These are phyloP conservation scores for Boletellus sp. DNA, from an alignment of 1,284 basidiomycete genomes.

Conservation along the genomic window DNA sequence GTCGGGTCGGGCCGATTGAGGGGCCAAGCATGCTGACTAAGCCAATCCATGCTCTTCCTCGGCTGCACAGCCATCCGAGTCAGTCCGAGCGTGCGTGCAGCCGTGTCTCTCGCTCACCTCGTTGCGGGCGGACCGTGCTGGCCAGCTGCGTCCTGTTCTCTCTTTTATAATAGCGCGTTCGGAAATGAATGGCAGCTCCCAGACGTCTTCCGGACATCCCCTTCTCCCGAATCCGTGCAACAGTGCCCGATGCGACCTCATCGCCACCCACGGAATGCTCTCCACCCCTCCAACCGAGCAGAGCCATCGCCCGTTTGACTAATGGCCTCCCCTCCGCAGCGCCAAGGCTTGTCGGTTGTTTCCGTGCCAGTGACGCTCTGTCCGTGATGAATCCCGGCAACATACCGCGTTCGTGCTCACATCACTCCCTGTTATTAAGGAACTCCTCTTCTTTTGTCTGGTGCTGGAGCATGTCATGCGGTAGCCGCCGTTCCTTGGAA, in stretches of 20 bases:
- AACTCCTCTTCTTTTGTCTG: slow-evolving; percentile 27
- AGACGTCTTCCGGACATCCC: slow-evolving; percentile 28
- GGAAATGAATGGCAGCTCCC: slow-evolving; percentile 35
- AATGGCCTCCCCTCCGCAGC: slow-evolving; percentile 27
- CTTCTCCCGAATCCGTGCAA: slow-evolving; percentile 32
- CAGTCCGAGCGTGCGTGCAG: slow-evolving; percentile 7
- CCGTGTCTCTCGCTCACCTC: no score
- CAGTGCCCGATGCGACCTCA: slow-evolving; percentile 26
- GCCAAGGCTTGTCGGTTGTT: slow-evolving; percentile 22
- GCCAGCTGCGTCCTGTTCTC: not conserved
- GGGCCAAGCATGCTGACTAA: slow-evolving; percentile 33
- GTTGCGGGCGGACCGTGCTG: no score
- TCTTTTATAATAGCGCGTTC: slow-evolving; percentile 20
- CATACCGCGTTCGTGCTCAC: slow-evolving; percentile 24
- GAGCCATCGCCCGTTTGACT: slow-evolving; percentile 33
- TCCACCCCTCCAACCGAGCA: slow-evolving; percentile 21
- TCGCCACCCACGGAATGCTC: slow-evolving; percentile 26
- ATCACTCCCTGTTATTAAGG: slow-evolving; percentile 30
- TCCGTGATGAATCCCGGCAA: slow-evolving; percentile 24
- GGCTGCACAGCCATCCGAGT: slow-evolving; percentile 26
- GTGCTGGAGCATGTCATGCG: slow-evolving; percentile 24
- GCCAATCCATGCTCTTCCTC: slow-evolving; percentile 26
- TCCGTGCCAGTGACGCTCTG: slow-evolving; percentile 23
- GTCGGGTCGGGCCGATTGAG: slow-evolving; percentile 36
- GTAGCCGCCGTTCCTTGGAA: slow-evolving; percentile 22